Evolutionary conservation across 176 grass and related monocot genomes (phyloP).

Genomic region (Avena sativa): DNA sequence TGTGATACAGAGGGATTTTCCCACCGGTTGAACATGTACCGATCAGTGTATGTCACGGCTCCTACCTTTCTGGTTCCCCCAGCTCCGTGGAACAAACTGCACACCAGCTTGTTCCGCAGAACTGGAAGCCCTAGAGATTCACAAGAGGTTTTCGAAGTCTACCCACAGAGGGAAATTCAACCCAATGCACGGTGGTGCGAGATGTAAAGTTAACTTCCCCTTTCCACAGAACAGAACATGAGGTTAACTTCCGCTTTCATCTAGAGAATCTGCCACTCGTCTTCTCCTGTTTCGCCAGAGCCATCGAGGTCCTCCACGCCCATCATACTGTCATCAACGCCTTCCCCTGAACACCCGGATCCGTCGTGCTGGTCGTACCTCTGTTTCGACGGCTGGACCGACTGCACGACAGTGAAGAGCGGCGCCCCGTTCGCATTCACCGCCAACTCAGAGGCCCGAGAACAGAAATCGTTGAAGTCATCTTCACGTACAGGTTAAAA

Average conservation of each 20-base stretch:
- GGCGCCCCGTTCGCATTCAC: slow-evolving; percentile 83
- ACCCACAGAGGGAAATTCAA: slow-evolving; percentile 21
- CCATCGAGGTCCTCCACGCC: slow-evolving; percentile 55
- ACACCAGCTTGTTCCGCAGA: slow-evolving; percentile 4
- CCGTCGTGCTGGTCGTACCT: slow-evolving; percentile 46
- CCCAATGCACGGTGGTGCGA: background rate
- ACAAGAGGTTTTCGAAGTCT: slow-evolving; percentile 33
- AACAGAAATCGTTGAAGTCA: slow-evolving; percentile 93
- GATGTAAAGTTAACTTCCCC: background rate
- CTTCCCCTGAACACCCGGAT: slow-evolving; percentile 39
- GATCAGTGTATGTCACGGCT: background rate
- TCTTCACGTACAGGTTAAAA: slow-evolving; percentile 54
- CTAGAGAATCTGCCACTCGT: slow-evolving; percentile 92
- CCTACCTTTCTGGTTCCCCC: slow-evolving; percentile 1
- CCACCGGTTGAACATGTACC: slow-evolving; percentile 17
- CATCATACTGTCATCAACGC: slow-evolving; percentile 41
- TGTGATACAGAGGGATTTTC: slow-evolving; percentile 47
- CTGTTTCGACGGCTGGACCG: slow-evolving; percentile 46
- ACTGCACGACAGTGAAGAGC: slow-evolving; percentile 81
- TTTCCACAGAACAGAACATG: background rate
- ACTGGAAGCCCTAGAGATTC: slow-evolving; percentile 13
- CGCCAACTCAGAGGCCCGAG: slow-evolving; percentile 66
- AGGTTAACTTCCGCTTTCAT: background rate
- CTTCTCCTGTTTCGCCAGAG: slow-evolving; percentile 59
- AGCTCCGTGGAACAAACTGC: background rate